Conservation (phyloP, 805 yeast species). For the Blastobotrys robertii region DNA sequence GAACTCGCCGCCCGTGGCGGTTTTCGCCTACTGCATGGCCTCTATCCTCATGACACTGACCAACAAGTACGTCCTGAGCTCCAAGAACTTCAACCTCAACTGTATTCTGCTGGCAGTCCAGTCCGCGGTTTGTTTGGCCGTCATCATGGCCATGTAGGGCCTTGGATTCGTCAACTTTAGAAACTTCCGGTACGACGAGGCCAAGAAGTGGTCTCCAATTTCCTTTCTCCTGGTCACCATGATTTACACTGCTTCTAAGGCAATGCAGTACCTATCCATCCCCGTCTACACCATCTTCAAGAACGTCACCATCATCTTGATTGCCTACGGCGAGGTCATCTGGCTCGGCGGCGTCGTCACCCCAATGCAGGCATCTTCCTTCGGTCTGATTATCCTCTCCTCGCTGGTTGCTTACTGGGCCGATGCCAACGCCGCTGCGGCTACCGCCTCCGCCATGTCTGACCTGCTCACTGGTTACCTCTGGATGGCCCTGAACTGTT, state of each 20-base stretch:
- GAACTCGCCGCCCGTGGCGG: constrained; percentile 30
- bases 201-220: constrained; percentile 90
- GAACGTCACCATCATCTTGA: constrained; percentile 90
- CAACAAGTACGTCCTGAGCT: constrained; percentile 86
- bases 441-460: constrained; percentile 21
- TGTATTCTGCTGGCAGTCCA: constrained; percentile 85
- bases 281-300: constrained; percentile 98
- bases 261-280: constrained; percentile 79
- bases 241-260: constrained; percentile 96
- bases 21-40: constrained; percentile 65
- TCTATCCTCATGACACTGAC: constrained; percentile 97
- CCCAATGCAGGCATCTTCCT: constrained; percentile 80
- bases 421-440: constrained; percentile 42
- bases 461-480: constrained; percentile 65
- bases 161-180: constrained; percentile 78
- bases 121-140: constrained; percentile 68
- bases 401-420: constrained; percentile 95
- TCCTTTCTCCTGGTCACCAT: constrained; percentile 79
- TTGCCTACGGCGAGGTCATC: constrained; percentile 95
- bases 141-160: constrained; percentile 62
- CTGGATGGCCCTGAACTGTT: constrained; percentile 96
- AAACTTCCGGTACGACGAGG: constrained; percentile 75
- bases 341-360: constrained; percentile 95
- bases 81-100: constrained; percentile 71
- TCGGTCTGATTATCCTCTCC: constrained; percentile 85